These are phyloP conservation scores for Butyriboletus loyo DNA, from an alignment of 768 basidiomycete genomes.

Conservation along the genomic window DNA sequence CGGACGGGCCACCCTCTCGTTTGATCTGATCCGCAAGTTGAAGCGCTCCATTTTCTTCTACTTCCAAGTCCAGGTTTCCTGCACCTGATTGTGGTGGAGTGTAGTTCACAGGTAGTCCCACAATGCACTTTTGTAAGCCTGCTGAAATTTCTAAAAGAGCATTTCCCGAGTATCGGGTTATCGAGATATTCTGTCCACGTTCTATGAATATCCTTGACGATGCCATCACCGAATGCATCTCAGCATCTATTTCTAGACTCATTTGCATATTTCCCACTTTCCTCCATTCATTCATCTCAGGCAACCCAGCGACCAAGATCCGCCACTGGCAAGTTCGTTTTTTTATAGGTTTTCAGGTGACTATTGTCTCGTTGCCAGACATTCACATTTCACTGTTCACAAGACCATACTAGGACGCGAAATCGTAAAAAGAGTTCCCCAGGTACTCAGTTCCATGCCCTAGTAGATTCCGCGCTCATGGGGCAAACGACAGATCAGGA, in stretches of 20 bases:
- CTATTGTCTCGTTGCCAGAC: neutral
- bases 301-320: neutral
- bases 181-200: neutral
- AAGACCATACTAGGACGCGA: neutral
- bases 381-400: neutral
- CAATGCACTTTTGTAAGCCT: neutral
- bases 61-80: no score
- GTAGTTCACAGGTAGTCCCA: neutral
- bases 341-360: neutral
- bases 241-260: neutral
- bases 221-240: neutral
- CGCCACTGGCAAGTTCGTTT: neutral
- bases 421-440: neutral
- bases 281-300: neutral
- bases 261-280: neutral
- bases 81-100: neutral
- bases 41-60: neutral
- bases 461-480: neutral
- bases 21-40: neutral
- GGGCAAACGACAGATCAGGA: neutral
- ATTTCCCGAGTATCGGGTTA: neutral
- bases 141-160: no score
- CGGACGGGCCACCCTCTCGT: no score
- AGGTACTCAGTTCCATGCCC: neutral
- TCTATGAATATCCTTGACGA: neutral